phyloP scores from a whole-genome alignment of 805 yeast genomes.

The Ogataea paraovalis region DNA sequence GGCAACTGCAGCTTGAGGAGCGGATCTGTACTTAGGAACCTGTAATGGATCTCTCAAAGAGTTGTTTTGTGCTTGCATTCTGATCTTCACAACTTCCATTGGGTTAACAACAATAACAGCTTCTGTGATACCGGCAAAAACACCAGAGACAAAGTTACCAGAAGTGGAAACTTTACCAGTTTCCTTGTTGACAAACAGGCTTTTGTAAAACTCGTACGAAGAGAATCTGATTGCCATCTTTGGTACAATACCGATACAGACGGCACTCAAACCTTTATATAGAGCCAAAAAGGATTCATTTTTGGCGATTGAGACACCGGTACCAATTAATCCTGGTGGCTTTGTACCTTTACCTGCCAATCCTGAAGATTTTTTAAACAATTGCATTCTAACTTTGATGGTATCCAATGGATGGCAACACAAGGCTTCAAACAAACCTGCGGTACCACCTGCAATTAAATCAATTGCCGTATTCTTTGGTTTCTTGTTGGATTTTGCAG shows the following conservation, averaged over 20 bases:
- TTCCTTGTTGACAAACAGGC: constrained; percentile 52
- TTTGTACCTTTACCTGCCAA: constrained; percentile 36
- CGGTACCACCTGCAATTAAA: constrained; percentile 91
- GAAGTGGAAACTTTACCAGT: constrained; percentile 68
- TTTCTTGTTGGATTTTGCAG: constrained; percentile 20
- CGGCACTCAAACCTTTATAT: constrained; percentile 96
- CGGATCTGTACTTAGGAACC: constrained; percentile 84
- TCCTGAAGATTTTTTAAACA: constrained; percentile 65
- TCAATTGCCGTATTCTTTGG: constrained; percentile 51
- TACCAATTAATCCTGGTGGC: constrained; percentile 80
- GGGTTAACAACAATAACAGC: constrained; percentile 94
- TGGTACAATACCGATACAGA: constrained; percentile 94
- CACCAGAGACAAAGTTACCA: constrained; percentile 85
- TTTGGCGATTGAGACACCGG: constrained; percentile 73
- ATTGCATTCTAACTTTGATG: constrained; percentile 95
- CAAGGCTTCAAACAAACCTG: constrained; percentile 96
- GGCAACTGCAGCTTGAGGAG: constrained; percentile 83
- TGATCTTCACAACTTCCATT: constrained; percentile 94
- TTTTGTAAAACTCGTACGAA: constrained; percentile 85
- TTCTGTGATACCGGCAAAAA: constrained; percentile 95
- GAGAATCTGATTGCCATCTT: constrained; percentile 97
- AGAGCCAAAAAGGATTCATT: constrained; percentile 83
- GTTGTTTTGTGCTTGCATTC: constrained; percentile 95
- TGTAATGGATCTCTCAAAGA: constrained; percentile 76
- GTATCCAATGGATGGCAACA: constrained; percentile 98